Percentiles rank a stretch among this genome's conserved stretches.
These are phyloP conservation scores for Dendrothele bispora DNA, from an alignment of 768 basidiomycete species.

Conservation along the genomic window DNA sequence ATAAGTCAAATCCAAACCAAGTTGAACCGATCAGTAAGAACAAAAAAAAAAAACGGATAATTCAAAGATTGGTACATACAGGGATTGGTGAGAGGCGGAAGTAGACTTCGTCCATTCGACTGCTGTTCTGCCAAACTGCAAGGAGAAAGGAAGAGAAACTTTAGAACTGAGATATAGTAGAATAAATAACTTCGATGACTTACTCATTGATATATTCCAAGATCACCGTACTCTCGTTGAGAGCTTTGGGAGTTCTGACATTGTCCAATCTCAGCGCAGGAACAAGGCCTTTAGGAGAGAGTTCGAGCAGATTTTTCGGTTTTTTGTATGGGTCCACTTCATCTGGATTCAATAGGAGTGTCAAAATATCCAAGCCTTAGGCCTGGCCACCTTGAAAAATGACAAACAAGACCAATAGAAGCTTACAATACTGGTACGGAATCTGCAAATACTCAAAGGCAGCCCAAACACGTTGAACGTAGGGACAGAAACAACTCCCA, in stretches of 20 bases:
- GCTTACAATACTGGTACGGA: slow-evolving; percentile 62
- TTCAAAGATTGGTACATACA: too few relatives aligned
- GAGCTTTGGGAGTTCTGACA: slow-evolving; percentile 53
- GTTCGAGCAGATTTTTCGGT: slow-evolving; percentile 74
- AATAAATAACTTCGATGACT: slow-evolving; percentile 21
- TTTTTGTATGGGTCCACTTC: slow-evolving; percentile 86
- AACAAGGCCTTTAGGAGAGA: slow-evolving; percentile 82
- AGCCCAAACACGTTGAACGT: slow-evolving; percentile 82
- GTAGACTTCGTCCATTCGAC: slow-evolving; percentile 47
- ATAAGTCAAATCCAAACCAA: too few relatives aligned
- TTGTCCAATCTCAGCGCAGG: slow-evolving; percentile 62
- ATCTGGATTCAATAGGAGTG: slow-evolving; percentile 50
- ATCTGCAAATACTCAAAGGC: slow-evolving; percentile 69
- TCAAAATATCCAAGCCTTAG: neutral
- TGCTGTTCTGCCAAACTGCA: slow-evolving; percentile 50
- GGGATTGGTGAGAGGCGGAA: slow-evolving; percentile 58
- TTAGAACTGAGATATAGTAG: too few relatives aligned
- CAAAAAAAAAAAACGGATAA: slow-evolving; percentile 1
- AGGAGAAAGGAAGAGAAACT: neutral
- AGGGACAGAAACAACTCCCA: slow-evolving; percentile 75
- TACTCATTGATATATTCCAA: slow-evolving; percentile 80
- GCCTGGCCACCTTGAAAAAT: neutral
- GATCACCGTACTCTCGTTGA: slow-evolving; percentile 82
- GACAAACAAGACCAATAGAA: too few relatives aligned
- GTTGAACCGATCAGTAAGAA: neutral